These are phyloP conservation scores for Nigrospora osmanthi DNA, from an alignment of 2,329 filamentous ascomycete species.

Conservation along the genomic window DNA sequence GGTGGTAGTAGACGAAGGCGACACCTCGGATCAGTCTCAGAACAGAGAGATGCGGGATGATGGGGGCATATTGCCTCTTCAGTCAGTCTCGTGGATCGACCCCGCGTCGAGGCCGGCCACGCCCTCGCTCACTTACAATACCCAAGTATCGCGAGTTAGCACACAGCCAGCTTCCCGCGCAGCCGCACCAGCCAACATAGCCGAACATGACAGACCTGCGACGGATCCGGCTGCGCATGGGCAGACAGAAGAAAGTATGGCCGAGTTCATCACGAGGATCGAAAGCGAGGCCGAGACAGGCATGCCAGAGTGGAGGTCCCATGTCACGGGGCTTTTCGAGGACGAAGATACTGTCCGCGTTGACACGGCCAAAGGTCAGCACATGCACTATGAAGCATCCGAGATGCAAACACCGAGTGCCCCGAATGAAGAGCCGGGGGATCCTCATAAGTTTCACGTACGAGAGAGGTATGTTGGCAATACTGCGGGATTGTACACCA, in stretches of 20 bases:
- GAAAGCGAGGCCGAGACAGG: conserved; percentile 15
- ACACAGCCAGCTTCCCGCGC: conserved; percentile 11
- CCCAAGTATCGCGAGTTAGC: conserved; percentile 7
- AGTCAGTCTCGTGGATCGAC: conserved; percentile 16
- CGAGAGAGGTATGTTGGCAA: too few species aligned
- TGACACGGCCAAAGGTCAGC: too few species aligned
- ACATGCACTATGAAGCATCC: too few species aligned
- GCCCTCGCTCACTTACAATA: conserved; percentile 3
- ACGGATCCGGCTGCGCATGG: not conserved
- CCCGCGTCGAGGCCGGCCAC: conserved; percentile 10
- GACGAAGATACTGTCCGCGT: too few species aligned
- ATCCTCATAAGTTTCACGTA: too few species aligned
- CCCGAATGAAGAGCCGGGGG: too few species aligned
- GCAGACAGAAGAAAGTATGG: conserved; percentile 14
- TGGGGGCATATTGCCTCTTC: conserved; percentile 5
- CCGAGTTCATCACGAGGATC: conserved; percentile 25
- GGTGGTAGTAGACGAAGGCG: not conserved
- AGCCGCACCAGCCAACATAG: not conserved
- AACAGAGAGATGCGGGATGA: not conserved
- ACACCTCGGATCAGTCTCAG: not conserved
- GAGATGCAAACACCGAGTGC: too few species aligned
- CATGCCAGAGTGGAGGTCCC: too few species aligned
- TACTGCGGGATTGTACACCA: too few species aligned
- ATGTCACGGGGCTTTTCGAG: too few species aligned
- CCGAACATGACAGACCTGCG: not conserved